Base-by-base conservation (phyloP, 331 rosid genomes). In the Quercus tomentella region DNA sequence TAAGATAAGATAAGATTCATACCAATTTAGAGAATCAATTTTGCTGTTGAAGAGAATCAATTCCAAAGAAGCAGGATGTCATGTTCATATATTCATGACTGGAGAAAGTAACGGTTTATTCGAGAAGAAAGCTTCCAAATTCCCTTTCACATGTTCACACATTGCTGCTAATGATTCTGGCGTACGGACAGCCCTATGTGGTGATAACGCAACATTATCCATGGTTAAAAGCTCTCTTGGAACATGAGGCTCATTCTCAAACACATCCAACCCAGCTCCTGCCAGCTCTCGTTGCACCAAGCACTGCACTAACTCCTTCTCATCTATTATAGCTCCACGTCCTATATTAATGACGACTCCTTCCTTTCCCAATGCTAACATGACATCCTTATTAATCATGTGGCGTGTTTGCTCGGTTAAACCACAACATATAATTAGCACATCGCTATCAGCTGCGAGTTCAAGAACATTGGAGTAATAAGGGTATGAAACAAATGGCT, bases 221-320 rank as follows among this genome's bases (percentile, higher is more conserved):
- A 87, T 16, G 0, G 7, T 43, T 63, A 77, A 63, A 15, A 84
- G 73, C 66, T 84, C 85, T 57, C 57, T 15, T 49, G 88, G 82
- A 82, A 87, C 88, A 26, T 69, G n/a, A 77, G 90, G 90, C 30
- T 87, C 88, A 35, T 84, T 30, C 82, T 84, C 90, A 77, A 84
- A 87, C 82, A 84, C 90, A 80, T 87, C 88, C 85, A 84, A 76
- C 21, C 85, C 90, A 51, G 86, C 88, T 61, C 90, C 90, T 22
- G 72, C 75, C 17, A 84, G 51, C 23, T 82, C 83, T 16, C 81
- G 81, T 6, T 82, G 43, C 33, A 76, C 60, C 79, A 84, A 79
- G 58, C 81, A 82, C 37, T 1, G n/a, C 18, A 87, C 70, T 79
- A 87, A 41, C 49, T 81, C 84, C 15, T 76, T 76, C 78, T 87